Percentiles rank a stretch among this genome's conserved stretches.
These are phyloP conservation scores for Candida suzukii DNA, from an alignment of 805 yeast genomes.

Conservation along the genomic window DNA sequence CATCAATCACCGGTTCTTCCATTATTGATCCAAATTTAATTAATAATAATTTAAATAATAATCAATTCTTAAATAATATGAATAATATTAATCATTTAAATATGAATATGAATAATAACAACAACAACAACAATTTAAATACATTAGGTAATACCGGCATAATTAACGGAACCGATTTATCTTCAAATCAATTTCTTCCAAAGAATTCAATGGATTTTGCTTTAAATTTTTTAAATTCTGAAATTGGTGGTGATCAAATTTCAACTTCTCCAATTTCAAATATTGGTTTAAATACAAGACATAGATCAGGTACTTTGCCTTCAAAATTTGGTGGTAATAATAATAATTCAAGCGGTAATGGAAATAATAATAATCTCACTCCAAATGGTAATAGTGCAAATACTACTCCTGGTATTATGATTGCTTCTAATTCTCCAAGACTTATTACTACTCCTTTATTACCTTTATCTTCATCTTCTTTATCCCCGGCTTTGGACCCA, in stretches of 20 bases:
- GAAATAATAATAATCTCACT: neutral
- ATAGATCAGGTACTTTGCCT: conserved; percentile 77
- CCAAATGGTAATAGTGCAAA: neutral
- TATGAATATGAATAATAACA: neutral
- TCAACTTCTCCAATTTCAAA: conserved; percentile 17
- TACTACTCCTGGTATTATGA: conserved; percentile 3
- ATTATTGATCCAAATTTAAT: neutral
- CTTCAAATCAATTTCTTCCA: neutral
- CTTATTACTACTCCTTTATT: conserved; percentile 6
- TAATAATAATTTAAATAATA: neutral
- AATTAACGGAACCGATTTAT: neutral
- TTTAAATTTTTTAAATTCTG: neutral
- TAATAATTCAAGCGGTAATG: neutral
- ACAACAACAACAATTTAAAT: neutral
- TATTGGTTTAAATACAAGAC: conserved; percentile 44
- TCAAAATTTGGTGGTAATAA: conserved; percentile 35
- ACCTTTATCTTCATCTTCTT: conserved; percentile 5
- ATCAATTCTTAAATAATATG: too few relatives aligned
- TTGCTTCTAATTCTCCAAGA: conserved; percentile 3
- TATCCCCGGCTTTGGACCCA: neutral
- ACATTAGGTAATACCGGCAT: neutral
- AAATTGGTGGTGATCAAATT: neutral
- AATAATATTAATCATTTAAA: neutral
- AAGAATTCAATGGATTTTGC: conserved; percentile 1
- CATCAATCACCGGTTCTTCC: too few relatives aligned